Evolutionary conservation across 2,329 filamentous ascomycete genomes (phyloP).

Genomic region (Chaetomiaceae sp.): DNA sequence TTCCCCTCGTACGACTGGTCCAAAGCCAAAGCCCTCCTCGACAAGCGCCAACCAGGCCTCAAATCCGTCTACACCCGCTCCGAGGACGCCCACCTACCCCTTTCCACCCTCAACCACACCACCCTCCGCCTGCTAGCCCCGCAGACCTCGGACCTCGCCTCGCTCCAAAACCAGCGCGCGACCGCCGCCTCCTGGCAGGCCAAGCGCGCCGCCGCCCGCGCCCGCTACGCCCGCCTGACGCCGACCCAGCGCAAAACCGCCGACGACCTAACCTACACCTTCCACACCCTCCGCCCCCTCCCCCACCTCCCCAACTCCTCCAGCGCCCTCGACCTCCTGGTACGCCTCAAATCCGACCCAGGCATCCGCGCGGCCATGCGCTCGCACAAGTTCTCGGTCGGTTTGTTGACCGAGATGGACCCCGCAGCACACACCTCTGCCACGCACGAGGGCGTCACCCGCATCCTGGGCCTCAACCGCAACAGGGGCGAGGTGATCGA

Average conservation of each 20-base stretch:
- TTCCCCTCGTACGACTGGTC: constrained; percentile 23
- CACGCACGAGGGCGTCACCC: constrained; percentile 66
- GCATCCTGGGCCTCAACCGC: constrained; percentile 80
- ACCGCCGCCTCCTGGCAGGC: constrained; percentile 15
- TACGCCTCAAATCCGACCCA: constrained; percentile 73
- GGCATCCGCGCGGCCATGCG: constrained; percentile 83
- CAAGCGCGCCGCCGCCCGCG: constrained; percentile 13
- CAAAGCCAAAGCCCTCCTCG: constrained; percentile 28
- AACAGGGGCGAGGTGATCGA: constrained; percentile 89
- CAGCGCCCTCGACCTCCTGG: constrained; percentile 66
- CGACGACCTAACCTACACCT: constrained; percentile 71
- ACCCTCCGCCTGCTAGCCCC: constrained; percentile 32
- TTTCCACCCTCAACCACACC: constrained; percentile 25
- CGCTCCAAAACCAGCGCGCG: constrained; percentile 20
- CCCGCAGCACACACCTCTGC: constrained; percentile 70
- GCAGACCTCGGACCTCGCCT: constrained; percentile 23
- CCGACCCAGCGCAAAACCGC: background rate
- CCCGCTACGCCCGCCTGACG: constrained; percentile 28
- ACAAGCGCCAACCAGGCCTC: constrained; percentile 12
- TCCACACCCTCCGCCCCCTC: constrained; percentile 71
- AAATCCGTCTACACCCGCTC: constrained; percentile 28
- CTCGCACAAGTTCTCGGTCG: constrained; percentile 78
- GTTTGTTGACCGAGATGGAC: constrained; percentile 92
- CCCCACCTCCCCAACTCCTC: constrained; percentile 71
- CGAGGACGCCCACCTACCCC: constrained; percentile 24